Evolutionary conservation across 176 grass and related monocot genomes (phyloP).

Genomic region (Elymus sibiricus): DNA sequence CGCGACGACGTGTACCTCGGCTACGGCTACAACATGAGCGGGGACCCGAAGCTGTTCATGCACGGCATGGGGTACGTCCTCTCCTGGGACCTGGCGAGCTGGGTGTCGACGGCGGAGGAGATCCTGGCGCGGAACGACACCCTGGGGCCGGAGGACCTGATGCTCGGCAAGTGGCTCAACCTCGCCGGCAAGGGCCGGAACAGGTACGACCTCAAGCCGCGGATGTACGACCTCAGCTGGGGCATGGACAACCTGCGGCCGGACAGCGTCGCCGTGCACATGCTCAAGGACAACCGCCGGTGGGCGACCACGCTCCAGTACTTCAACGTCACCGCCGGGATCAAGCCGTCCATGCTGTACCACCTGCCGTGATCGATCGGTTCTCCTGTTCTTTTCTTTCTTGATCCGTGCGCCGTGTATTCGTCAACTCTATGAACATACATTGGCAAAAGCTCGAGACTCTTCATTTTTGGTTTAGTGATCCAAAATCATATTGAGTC

Average conservation of each 20-base stretch:
- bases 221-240: constrained; percentile 79
- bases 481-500: too few relatives aligned
- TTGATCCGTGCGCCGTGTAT: not conserved
- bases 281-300: constrained; percentile 49
- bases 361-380: constrained; percentile 18
- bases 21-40: constrained; percentile 50
- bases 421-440: too few relatives aligned
- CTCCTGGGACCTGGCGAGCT: constrained; percentile 67
- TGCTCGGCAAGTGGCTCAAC: constrained; percentile 64
- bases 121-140: constrained; percentile 46
- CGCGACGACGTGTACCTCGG: constrained; percentile 64
- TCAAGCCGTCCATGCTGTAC: constrained; percentile 36
- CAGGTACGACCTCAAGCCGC: constrained; percentile 55
- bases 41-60: constrained; percentile 59
- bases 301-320: constrained; percentile 59
- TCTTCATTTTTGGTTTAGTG: too few relatives aligned
- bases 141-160: constrained; percentile 54
- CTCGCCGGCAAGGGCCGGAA: constrained; percentile 45
- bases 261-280: constrained; percentile 79
- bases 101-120: constrained; percentile 42
- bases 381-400: not conserved
- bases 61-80: constrained; percentile 85
- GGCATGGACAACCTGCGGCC: constrained; percentile 44
- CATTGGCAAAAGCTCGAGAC: too few relatives aligned
- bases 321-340: constrained; percentile 61